Percentiles rank a stretch among this genome's conserved stretches.
These are phyloP conservation scores for Planoprotostelium fungivorum DNA, from an alignment of 78 protist species.

Conservation along the genomic window DNA sequence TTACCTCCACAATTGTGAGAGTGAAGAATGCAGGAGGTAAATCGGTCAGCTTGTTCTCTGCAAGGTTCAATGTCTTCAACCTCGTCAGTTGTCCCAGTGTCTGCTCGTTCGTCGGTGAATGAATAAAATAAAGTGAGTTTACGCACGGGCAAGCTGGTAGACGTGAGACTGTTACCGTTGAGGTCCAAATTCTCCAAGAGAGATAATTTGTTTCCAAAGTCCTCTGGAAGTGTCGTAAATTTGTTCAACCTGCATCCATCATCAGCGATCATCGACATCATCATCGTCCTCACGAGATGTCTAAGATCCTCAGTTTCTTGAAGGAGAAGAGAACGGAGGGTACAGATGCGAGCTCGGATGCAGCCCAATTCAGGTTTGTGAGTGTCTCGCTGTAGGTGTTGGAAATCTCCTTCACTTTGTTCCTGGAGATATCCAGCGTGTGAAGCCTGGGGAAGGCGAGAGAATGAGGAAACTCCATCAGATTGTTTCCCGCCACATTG, in stretches of 20 bases:
- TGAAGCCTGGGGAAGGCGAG: neutral
- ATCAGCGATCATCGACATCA: neutral
- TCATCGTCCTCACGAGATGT: neutral
- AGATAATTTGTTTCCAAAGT: neutral
- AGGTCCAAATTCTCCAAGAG: neutral
- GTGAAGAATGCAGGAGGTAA: neutral
- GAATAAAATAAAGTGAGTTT: too few relatives aligned
- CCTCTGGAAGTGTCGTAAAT: neutral
- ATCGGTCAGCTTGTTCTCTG: neutral
- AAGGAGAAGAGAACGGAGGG: neutral
- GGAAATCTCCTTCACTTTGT: neutral
- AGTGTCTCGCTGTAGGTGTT: neutral
- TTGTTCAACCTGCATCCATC: neutral
- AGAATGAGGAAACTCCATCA: neutral
- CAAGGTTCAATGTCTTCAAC: neutral
- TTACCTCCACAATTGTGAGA: neutral
- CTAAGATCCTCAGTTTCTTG: neutral
- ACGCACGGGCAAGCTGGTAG: neutral
- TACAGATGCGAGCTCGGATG: neutral
- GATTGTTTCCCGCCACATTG: neutral
- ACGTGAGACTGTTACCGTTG: neutral
- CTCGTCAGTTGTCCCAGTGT: neutral
- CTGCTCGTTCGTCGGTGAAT: neutral
- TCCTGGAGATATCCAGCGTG: neutral
- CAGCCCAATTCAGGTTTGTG: neutral